Conservation (phyloP, 2,329 filamentous ascomycete genomes). For the Calonectria hongkongensis region DNA sequence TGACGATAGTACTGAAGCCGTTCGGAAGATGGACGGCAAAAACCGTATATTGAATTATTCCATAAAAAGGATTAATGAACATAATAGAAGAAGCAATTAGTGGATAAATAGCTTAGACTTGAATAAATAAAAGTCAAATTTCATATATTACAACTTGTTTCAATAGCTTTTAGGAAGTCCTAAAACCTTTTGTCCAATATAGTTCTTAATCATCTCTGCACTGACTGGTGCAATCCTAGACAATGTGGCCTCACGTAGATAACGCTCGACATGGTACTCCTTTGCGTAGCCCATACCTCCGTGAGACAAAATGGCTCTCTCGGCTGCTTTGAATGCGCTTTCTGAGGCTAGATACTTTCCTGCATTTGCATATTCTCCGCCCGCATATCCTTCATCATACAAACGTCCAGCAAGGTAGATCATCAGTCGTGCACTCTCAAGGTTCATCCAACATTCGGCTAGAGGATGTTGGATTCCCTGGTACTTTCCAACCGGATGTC, state of each 20-base stretch:
- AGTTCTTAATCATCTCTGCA: slow-evolving; percentile 44
- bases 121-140: too few species aligned
- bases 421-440: slow-evolving; percentile 43
- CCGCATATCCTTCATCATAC: slow-evolving; percentile 33
- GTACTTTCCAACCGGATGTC: slow-evolving; percentile 34
- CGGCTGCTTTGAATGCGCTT: slow-evolving; percentile 38
- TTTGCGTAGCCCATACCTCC: slow-evolving; percentile 42
- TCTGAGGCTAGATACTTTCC: slow-evolving; percentile 39
- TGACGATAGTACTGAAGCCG: too few species aligned
- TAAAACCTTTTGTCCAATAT: slow-evolving; percentile 34
- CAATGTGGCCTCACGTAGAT: slow-evolving; percentile 33
- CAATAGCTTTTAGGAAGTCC: slow-evolving; percentile 36
- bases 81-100: too few species aligned
- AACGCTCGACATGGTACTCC: slow-evolving; percentile 42
- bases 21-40: too few species aligned
- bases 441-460: slow-evolving; percentile 44
- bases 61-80: too few species aligned
- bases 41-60: too few species aligned
- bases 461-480: slow-evolving; percentile 44
- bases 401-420: slow-evolving; percentile 41
- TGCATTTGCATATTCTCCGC: slow-evolving; percentile 41
- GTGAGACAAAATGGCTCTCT: slow-evolving; percentile 40
- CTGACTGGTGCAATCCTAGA: slow-evolving; percentile 38
- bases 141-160: not conserved
- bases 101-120: too few species aligned